A percentile compares a stretch with the other conserved stretches of the same genome.
Conservation (phyloP, 106 monocot genomes). For the Dendrobium catenatum region DNA sequence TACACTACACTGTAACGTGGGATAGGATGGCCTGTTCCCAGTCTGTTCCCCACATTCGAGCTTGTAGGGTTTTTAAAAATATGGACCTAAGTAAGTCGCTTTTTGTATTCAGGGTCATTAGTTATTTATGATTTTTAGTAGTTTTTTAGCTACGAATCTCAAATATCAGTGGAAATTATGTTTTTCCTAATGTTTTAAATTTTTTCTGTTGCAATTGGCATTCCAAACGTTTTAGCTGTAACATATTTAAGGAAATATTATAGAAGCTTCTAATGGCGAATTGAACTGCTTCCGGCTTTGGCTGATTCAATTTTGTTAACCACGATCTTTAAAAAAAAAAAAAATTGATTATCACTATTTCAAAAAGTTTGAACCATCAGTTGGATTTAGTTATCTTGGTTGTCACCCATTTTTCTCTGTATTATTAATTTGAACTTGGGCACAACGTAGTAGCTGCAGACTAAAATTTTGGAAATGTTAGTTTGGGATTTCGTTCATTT, state of each 20-base stretch:
- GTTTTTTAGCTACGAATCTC: not conserved
- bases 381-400: not conserved
- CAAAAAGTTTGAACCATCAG: not conserved
- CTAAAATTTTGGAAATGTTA: not conserved
- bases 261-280: not conserved
- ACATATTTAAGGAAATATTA: not conserved
- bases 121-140: not conserved
- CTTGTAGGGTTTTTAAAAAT: not conserved
- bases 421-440: not conserved
- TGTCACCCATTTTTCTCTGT: not conserved
- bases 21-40: too few relatives aligned
- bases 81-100: not conserved
- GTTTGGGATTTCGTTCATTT: not conserved
- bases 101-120: not conserved
- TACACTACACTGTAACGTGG: too few relatives aligned
- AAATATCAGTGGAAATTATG: not conserved
- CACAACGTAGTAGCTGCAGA: not conserved
- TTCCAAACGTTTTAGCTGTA: not conserved
- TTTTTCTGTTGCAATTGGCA: not conserved
- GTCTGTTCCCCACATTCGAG: not conserved
- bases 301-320: not conserved
- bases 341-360: not conserved
- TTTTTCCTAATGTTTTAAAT: not conserved
- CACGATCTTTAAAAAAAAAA: not conserved
- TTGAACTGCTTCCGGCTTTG: not conserved